phyloP scores from a whole-genome alignment of 2,329 filamentous ascomycete species.

The Aureobasidium sp. region DNA sequence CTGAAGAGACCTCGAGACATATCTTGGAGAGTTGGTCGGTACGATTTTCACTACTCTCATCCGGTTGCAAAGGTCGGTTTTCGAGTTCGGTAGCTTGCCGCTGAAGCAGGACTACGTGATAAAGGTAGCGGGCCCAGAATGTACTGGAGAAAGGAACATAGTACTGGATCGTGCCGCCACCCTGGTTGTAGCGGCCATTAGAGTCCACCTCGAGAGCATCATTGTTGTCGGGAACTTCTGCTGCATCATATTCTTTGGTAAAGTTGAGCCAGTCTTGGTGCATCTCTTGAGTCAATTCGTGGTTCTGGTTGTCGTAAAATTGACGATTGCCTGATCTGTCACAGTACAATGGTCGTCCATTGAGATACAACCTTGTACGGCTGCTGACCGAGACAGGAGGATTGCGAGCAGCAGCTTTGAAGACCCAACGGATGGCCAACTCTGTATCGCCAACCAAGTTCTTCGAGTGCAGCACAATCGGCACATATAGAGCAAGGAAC shows the following conservation, averaged over 20 bases:
- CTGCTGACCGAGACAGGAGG: not conserved
- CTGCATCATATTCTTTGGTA: slow-evolving; percentile 17
- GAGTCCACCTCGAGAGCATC: slow-evolving; percentile 20
- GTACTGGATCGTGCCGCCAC: slow-evolving; percentile 21
- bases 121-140: slow-evolving; percentile 36
- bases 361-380: not conserved
- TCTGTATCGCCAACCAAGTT: not conserved
- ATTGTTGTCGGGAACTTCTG: slow-evolving; percentile 14
- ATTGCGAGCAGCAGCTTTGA: not conserved
- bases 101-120: slow-evolving; percentile 19
- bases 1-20: slow-evolving; percentile 22
- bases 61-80: slow-evolving; percentile 17
- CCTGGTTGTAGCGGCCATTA: slow-evolving; percentile 13
- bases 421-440: not conserved
- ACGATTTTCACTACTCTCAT: slow-evolving; percentile 15
- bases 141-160: slow-evolving; percentile 30
- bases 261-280: slow-evolving; percentile 1
- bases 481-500: not conserved
- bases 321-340: not conserved
- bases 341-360: not conserved
- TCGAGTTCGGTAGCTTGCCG: slow-evolving; percentile 15
- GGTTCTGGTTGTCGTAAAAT: not conserved
- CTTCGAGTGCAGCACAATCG: slow-evolving; percentile 1
- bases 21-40: slow-evolving; percentile 14
- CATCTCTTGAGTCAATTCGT: not conserved